These are phyloP conservation scores for Neckera pumila DNA, from an alignment of 225 moss, liverwort and hornwort genomes.

Conservation along the genomic window DNA sequence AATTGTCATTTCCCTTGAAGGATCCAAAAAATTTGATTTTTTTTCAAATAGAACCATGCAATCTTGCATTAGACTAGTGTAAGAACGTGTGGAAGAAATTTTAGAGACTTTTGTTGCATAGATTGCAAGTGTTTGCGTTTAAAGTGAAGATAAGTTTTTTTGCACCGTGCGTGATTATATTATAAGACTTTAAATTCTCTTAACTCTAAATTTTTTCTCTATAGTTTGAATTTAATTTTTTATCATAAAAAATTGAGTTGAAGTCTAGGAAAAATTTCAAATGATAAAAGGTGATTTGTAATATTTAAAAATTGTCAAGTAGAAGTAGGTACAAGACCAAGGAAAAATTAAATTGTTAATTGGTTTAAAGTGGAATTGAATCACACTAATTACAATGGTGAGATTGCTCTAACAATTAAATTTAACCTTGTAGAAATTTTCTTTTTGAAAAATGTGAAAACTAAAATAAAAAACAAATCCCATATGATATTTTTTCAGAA, in stretches of 20 bases:
- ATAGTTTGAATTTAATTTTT: no score
- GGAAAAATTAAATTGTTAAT: neutral
- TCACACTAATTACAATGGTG: neutral
- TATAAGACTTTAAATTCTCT: neutral
- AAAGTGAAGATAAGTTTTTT: neutral
- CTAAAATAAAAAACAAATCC: neutral
- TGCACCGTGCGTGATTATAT: fast-evolving
- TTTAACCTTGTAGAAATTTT: neutral
- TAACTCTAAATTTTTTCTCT: no score
- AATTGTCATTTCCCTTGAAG: neutral
- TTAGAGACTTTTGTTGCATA: neutral
- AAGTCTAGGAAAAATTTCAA: no score
- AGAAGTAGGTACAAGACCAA: neutral
- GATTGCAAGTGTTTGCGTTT: neutral
- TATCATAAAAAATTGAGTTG: no score
- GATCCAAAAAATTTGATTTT: neutral
- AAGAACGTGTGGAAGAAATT: neutral
- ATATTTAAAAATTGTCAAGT: no score
- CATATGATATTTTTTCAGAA: fast-evolving
- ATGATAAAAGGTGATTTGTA: no score
- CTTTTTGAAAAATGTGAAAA: neutral
- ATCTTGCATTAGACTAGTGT: neutral
- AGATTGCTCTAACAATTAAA: neutral
- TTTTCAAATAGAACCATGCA: fast-evolving
- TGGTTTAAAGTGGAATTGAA: neutral